Evolutionary conservation across 2,329 filamentous ascomycete species (phyloP).

Genomic region (Didymella segeticola): DNA sequence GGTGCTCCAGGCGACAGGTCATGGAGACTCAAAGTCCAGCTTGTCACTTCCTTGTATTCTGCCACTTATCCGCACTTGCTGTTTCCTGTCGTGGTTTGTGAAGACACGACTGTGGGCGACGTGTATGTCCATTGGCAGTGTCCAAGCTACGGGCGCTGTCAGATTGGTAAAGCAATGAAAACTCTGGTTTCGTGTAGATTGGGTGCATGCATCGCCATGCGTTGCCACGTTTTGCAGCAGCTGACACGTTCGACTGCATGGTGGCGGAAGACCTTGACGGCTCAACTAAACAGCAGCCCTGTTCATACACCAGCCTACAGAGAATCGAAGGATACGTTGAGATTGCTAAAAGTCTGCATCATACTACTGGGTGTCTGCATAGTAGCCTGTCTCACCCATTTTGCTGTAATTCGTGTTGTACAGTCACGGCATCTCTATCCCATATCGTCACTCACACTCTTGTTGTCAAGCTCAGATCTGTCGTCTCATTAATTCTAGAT

Average conservation of each 20-base stretch:
- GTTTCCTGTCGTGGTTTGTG: no score
- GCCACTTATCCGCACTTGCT: no score
- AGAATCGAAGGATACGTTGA: background rate
- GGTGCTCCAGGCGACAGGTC: no score
- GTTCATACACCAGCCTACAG: background rate
- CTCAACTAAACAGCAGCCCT: background rate
- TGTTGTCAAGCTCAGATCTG: background rate
- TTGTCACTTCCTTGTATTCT: no score
- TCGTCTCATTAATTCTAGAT: no score
- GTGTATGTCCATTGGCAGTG: background rate
- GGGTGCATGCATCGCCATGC: background rate
- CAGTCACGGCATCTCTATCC: background rate
- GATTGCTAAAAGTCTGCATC: background rate
- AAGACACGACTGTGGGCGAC: no score
- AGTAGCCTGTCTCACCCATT: background rate
- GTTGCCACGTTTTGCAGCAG: conserved; percentile 4
- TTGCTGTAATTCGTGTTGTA: background rate
- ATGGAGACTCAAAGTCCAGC: no score
- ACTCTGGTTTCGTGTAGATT: background rate
- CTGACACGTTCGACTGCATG: conserved; percentile 8
- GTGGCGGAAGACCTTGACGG: background rate
- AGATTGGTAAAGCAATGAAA: no score
- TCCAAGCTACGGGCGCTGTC: background rate
- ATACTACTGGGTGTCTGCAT: background rate
- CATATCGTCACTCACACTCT: background rate